Evolutionary conservation across 2,329 filamentous ascomycete genomes (phyloP), one percentile per base, ranked within the genome.

Genomic region (Tolypocladium tundrense): DNA sequence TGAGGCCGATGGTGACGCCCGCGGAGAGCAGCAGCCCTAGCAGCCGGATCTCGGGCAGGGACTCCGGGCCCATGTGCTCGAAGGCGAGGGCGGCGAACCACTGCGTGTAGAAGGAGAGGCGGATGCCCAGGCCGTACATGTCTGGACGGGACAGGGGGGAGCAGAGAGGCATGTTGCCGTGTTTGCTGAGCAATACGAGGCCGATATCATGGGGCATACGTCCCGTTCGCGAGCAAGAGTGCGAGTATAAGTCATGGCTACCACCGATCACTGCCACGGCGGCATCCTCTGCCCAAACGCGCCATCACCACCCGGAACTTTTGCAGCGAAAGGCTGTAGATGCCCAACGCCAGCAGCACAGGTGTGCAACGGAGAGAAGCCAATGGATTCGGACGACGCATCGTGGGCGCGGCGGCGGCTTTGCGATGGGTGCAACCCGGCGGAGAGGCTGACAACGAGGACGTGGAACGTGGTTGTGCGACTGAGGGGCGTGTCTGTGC

Each of bases 21-120:
- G 61, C 65, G 7, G 71, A 71, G 8, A 71, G 64, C 39, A 70
- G 64, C 8, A 72, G 59, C n/a, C 72, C 64, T 19, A 73, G 57
- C 19, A 70, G 63, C 3, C 70, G 70, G 24, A 73, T 60, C 52
- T 67, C 66, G 8, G 64, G 43, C 1, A 70, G 61, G 27, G 67
- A 60, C 4, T 65, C 54, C 42, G 67, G 66, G 42, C 69, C 68
- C 35, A 70, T 57, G 54, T 67, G 69, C 55, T 71, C 66, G 14
- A 71, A 62, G 1, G 69, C n/a, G 16, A 71, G 60, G 31, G 66
- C 64, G 10, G 66, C 68, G 43, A 72, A 65, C 72, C 72, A 75
- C 59, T 73, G 70, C 27, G 68, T 9, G 35, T 59, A 59, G 13
- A 57, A 51, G 40, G 55, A 39, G 40, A 59, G n/a, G 35, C 58